Conservation (phyloP, 805 yeast species). For the Cyberlindnera samutprakarnensis region DNA sequence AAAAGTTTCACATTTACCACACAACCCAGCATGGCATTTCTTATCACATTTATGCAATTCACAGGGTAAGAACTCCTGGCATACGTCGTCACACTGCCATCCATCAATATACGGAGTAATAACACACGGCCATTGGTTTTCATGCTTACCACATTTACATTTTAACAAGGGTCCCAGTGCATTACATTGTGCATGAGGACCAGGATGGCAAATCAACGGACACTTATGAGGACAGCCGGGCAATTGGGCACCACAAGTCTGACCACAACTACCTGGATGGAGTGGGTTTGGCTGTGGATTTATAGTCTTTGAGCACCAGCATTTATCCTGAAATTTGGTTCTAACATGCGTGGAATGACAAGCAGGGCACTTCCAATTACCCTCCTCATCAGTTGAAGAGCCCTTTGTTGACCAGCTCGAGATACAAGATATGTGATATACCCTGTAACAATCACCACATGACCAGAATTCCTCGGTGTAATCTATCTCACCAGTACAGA, state of each 20-base stretch:
- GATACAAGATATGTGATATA: constrained; percentile 80
- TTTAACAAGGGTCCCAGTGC: constrained; percentile 65
- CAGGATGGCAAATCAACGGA: constrained; percentile 76
- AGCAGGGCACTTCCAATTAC: constrained; percentile 81
- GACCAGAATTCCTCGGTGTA: constrained; percentile 66
- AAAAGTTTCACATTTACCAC: constrained; percentile 60
- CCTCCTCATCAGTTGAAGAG: constrained; percentile 50
- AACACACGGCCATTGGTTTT: constrained; percentile 63
- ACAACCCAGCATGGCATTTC: constrained; percentile 73
- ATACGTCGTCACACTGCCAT: constrained; percentile 58
- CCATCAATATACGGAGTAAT: constrained; percentile 61
- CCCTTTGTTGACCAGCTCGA: constrained; percentile 81
- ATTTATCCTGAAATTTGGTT: constrained; percentile 52
- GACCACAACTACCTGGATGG: constrained; percentile 85
- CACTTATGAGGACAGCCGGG: constrained; percentile 67
- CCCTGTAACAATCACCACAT: constrained; percentile 71
- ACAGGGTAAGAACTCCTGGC: constrained; percentile 62
- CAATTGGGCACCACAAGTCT: constrained; percentile 57
- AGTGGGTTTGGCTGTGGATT: constrained; percentile 55
- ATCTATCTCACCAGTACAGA: constrained; percentile 80
- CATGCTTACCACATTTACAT: constrained; percentile 69
- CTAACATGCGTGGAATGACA: constrained; percentile 47
- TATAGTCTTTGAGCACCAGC: constrained; percentile 84
- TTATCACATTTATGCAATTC: constrained; percentile 58
- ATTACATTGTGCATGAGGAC: constrained; percentile 76